Base-by-base conservation (phyloP, 345 rosid species). In the Sisymbrium altissimum region DNA sequence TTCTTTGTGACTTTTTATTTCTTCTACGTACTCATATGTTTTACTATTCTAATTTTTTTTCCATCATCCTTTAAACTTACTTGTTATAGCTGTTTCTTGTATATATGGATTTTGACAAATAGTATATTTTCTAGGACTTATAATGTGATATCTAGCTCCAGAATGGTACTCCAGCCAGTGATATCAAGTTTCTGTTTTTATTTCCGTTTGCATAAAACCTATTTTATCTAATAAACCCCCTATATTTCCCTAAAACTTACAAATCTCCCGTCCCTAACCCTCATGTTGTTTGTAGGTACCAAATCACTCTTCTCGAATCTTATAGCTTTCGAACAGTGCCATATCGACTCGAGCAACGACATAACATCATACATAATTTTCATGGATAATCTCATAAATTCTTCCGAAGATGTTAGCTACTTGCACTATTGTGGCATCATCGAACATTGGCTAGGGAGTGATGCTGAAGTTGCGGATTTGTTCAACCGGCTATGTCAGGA, bases 381-480 rank as follows among this genome's bases (percentile, higher is more conserved):
- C 86, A 82, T 91, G 94, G 96, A 93, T 80, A 94, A 89, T 79
- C 74, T 94, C 84, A 89, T 94, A n/a, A 90, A 91, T 66, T 91
- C 91, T 0, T 88, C 92, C 0, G 87, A 80, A 80, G 98, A 89
- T 41, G 88, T 91, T 0, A 88, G 82, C 3, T 82, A 87, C 87
- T 86, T 93, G 13, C 97, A 89, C 62, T 88, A 88, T 65, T 76
- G 79, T 7, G 96, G 88, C 25, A 91, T 89, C 27, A 76, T 91
- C 0, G 95, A 93, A 73, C 89, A 91, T 63, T 89, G 96, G 96
- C 90, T 89, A 6, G 97, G 96, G 39, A 91, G 86, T 30, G 96
- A 91, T 27, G 81, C 81, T 0, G 97, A 89, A 68, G 98, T 87
- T 17, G 96, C 96, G 0, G 87, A 93, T 64, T 82, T 93, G 40